phyloP scores from a whole-genome alignment of 345 rosid genomes.

The Lepidium didymum region DNA sequence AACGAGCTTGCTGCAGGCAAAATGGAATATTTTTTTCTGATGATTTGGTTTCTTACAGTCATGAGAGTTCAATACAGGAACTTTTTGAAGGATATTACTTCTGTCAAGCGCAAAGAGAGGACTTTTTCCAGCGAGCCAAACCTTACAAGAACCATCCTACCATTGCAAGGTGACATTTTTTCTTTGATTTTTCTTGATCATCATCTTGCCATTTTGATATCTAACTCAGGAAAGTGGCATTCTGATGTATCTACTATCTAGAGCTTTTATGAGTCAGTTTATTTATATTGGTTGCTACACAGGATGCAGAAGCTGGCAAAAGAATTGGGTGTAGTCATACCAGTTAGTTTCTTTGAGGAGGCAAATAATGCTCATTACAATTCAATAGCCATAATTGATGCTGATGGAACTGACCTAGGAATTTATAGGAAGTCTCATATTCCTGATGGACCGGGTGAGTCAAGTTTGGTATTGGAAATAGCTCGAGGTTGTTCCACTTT shows the following conservation, averaged over 20 bases:
- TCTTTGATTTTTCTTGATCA: background rate
- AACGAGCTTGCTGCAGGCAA: background rate
- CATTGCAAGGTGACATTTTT: constrained; percentile 45
- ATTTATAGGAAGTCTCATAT: constrained; percentile 94
- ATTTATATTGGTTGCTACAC: background rate
- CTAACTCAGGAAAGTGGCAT: background rate
- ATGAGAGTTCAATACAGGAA: constrained; percentile 43
- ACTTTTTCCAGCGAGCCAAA: constrained; percentile 64
- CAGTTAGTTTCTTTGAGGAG: constrained; percentile 93
- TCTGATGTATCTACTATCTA: background rate
- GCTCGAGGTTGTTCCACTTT: background rate
- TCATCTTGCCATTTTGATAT: background rate
- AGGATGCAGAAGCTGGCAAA: constrained; percentile 89
- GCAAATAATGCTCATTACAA: constrained; percentile 91
- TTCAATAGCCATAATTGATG: constrained; percentile 80
- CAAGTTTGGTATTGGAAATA: background rate
- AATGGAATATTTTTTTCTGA: background rate
- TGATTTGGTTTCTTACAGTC: background rate
- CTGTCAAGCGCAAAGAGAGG: constrained; percentile 96
- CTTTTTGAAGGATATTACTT: constrained; percentile 95
- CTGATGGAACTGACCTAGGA: constrained; percentile 91
- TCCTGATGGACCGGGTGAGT: constrained; percentile 93
- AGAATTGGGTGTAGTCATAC: constrained; percentile 84
- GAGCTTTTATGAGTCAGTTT: background rate
- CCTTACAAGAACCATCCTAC: constrained; percentile 84